Evolutionary conservation across 2,329 filamentous ascomycete species (phyloP).

Genomic region (Claviceps lovelessii): DNA sequence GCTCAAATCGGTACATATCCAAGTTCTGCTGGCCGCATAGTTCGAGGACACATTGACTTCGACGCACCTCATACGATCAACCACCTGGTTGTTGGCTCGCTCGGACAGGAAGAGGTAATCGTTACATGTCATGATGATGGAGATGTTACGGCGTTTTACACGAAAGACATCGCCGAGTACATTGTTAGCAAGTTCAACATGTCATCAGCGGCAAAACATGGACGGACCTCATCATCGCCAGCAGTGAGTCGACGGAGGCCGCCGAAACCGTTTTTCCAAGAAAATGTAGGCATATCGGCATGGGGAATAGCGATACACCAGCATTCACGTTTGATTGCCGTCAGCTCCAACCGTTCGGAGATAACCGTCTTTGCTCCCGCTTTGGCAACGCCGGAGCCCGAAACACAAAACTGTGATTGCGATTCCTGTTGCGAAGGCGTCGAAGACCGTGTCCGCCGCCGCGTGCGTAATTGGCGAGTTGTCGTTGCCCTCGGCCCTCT

Average conservation of each 20-base stretch:
- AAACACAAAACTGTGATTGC: conserved; percentile 4
- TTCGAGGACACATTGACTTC: conserved; percentile 39
- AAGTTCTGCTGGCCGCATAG: conserved; percentile 23
- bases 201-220: conserved; percentile 2
- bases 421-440: conserved; percentile 2
- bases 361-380: conserved; percentile 40
- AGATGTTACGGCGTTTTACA: conserved; percentile 58
- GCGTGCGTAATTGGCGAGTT: conserved; percentile 36
- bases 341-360: conserved; percentile 58
- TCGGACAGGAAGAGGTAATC: conserved; percentile 57
- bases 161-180: conserved; percentile 33
- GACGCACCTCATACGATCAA: conserved; percentile 49
- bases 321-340: conserved; percentile 69
- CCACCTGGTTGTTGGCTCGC: conserved; percentile 50
- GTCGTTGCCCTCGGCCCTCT: conserved; percentile 25
- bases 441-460: conserved; percentile 23
- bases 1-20: conserved; percentile 33
- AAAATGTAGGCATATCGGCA: conserved; percentile 63
- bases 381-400: conserved; percentile 10
- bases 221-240: no score
- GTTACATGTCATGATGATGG: conserved; percentile 59
- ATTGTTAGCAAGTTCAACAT: conserved; percentile 19
- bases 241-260: conserved; percentile 1
- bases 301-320: conserved; percentile 83
- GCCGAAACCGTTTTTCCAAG: conserved; percentile 48